Evolutionary conservation across 2,329 filamentous ascomycete genomes (phyloP).

Genomic region (Aspergillus ruber): DNA sequence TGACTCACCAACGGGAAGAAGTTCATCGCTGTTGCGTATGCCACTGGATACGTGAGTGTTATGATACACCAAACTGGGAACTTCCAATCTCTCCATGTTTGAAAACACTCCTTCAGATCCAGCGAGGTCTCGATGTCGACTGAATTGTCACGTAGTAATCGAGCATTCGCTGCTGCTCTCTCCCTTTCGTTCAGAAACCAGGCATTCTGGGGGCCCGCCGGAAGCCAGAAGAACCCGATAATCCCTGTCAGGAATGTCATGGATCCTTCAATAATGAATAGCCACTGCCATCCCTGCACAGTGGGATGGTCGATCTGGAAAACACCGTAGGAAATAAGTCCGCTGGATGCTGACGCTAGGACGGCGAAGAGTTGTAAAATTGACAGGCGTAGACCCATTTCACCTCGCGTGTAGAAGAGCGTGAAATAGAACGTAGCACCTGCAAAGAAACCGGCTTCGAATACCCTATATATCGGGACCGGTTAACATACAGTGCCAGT

Average conservation of each 20-base stretch:
- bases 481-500: background rate
- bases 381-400: slow-evolving; percentile 40
- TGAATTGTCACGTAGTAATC: slow-evolving; percentile 44
- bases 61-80: slow-evolving; percentile 43
- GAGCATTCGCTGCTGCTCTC: slow-evolving; percentile 35
- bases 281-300: slow-evolving; percentile 44
- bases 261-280: slow-evolving; percentile 38
- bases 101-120: slow-evolving; percentile 37
- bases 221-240: slow-evolving; percentile 30
- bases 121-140: slow-evolving; percentile 33
- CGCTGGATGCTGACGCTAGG: slow-evolving; percentile 37
- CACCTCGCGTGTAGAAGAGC: slow-evolving; percentile 38
- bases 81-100: slow-evolving; percentile 37
- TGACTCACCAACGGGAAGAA: slow-evolving; percentile 40
- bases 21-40: slow-evolving; percentile 41
- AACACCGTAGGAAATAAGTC: slow-evolving; percentile 37
- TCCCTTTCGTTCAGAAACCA: slow-evolving; percentile 36
- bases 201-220: slow-evolving; percentile 24
- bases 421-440: slow-evolving; percentile 50
- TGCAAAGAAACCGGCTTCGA: slow-evolving; percentile 52
- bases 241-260: slow-evolving; percentile 26
- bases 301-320: slow-evolving; percentile 44
- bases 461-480: slow-evolving; percentile 7
- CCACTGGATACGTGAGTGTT: slow-evolving; percentile 44
- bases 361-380: slow-evolving; percentile 41